Percentiles rank a stretch among this genome's conserved stretches.
These are phyloP conservation scores for Xylaria cubensis DNA, from an alignment of 495 filamentous ascomycete genomes.

Conservation along the genomic window DNA sequence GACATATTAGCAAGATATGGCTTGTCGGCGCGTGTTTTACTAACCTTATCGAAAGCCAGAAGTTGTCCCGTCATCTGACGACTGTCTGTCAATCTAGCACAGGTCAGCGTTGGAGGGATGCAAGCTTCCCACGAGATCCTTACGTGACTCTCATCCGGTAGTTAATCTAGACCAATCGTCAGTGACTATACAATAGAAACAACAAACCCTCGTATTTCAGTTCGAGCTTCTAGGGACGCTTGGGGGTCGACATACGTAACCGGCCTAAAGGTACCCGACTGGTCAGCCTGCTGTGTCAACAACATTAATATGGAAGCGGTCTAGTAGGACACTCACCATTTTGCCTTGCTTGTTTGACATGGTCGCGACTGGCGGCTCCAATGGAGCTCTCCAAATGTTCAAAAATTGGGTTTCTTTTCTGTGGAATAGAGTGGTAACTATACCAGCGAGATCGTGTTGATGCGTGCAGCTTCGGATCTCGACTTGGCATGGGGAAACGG, in stretches of 20 bases:
- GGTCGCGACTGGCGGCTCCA: slow-evolving; percentile 64
- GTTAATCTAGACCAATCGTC: slow-evolving; percentile 76
- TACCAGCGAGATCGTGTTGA: slow-evolving; percentile 35
- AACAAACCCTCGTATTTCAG: slow-evolving; percentile 21
- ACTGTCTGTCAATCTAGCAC: slow-evolving; percentile 74
- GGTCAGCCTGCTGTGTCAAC: slow-evolving; percentile 79
- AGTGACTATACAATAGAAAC: slow-evolving; percentile 37
- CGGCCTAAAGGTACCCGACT: slow-evolving; percentile 71
- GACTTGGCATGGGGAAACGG: slow-evolving; percentile 42
- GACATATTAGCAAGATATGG: slow-evolving; percentile 32
- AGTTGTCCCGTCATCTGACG: slow-evolving; percentile 97
- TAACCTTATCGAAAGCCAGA: slow-evolving; percentile 96
- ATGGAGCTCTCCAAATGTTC: slow-evolving; percentile 64
- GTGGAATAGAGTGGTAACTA: slow-evolving; percentile 39
- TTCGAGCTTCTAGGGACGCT: slow-evolving; percentile 12
- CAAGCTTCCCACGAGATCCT: slow-evolving; percentile 17
- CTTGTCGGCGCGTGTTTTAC: slow-evolving; percentile 4
- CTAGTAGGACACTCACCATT: slow-evolving; percentile 78
- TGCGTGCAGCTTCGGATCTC: slow-evolving; percentile 44
- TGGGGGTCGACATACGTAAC: slow-evolving; percentile 76
- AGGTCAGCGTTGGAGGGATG: slow-evolving; percentile 16
- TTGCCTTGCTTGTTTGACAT: slow-evolving; percentile 98
- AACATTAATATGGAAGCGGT: slow-evolving; percentile 48
- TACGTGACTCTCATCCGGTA: slow-evolving; percentile 94
- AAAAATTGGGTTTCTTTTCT: slow-evolving; percentile 59